Evolutionary conservation across 305 asterid genomes (phyloP).

Genomic region (Plantago coronopus): DNA sequence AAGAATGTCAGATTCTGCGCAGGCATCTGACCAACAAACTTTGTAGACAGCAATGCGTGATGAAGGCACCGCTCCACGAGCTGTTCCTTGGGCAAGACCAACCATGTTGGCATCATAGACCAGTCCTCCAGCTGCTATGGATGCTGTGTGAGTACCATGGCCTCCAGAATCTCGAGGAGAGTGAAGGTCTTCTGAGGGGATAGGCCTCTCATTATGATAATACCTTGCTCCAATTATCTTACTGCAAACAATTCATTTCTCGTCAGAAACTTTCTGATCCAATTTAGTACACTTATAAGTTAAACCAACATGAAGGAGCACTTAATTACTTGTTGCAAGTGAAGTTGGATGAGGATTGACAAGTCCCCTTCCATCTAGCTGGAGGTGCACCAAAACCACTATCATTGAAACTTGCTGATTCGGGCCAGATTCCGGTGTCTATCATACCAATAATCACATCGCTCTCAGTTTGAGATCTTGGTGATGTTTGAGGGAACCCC

Average conservation of each 20-base stretch:
- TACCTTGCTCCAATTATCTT: conserved; percentile 70
- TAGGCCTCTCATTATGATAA: conserved; percentile 36
- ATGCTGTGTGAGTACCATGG: conserved; percentile 68
- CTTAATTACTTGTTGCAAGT: conserved; percentile 63
- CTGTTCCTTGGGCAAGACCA: conserved; percentile 47
- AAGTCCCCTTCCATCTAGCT: conserved; percentile 56
- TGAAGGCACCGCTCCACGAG: conserved; percentile 67
- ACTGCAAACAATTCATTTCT: conserved; percentile 28
- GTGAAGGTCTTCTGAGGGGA: conserved; percentile 27
- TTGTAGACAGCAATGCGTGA: conserved; percentile 70
- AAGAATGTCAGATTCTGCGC: conserved; percentile 54
- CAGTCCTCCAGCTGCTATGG: conserved; percentile 53
- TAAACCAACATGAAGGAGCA: too few relatives aligned
- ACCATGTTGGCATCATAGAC: conserved; percentile 46
- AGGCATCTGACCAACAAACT: conserved; percentile 56
- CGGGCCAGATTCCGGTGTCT: conserved; percentile 78
- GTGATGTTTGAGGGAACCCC: conserved; percentile 42
- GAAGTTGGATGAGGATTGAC: conserved; percentile 57
- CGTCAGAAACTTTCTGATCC: neutral
- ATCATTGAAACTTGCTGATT: conserved; percentile 53
- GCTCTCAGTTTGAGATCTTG: conserved; percentile 40
- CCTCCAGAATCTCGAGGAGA: conserved; percentile 67
- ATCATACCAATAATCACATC: conserved; percentile 58
- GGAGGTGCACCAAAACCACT: conserved; percentile 44
- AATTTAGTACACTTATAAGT: too few relatives aligned